Evolutionary conservation across 139 green algal species (phyloP), one percentile per base, ranked within the genome.

Genomic region (Trebouxia sp.): DNA sequence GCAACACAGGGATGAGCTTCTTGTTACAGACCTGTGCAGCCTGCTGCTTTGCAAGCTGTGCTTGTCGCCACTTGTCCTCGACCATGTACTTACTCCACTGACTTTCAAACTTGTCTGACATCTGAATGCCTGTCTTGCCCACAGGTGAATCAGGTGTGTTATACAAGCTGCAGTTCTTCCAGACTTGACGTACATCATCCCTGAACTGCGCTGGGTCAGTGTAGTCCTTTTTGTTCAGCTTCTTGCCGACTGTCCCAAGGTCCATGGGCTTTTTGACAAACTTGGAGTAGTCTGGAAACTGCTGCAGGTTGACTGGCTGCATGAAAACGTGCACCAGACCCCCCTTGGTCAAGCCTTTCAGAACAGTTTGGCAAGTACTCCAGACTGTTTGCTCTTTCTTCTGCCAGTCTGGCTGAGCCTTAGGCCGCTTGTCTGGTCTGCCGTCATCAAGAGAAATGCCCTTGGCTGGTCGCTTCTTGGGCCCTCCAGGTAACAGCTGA

Each of bases 211-310:
- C 70, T 14, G 85, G 77, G 17, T 70, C 65, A n/a, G 38, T 83
- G 88, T 93, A 93, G 76, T 84, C 30, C 26, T 83, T 82, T 5
- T 45, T 69, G 37, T 67, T 58, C 39, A 85, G 45, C 86, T 84
- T 83, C 70, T 84, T 69, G 41, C 84, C 81, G 41, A 91, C 83
- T 38, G 86, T 92, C 58, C 86, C 86, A n/a, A 92, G 75, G 79
- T 95, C 91, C 85, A 94, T 96, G 7, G 92, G 92, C 15, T 86
- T 72, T 50, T 92, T 96, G 79, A 96, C 89, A 14, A 94, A 83
- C 14, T 65, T 45, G 65, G 88, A 89, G 82, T 96, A 96, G 69
- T 92, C 87, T 14, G 80, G 79, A 41, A 48, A 48, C 41, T 77
- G 42, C 20, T 22, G 11, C 37, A 28, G 69, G 9, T 24, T 35